These are phyloP conservation scores for Fomitopsis pinicola DNA, from an alignment of 1,284 basidiomycete genomes.

Conservation along the genomic window DNA sequence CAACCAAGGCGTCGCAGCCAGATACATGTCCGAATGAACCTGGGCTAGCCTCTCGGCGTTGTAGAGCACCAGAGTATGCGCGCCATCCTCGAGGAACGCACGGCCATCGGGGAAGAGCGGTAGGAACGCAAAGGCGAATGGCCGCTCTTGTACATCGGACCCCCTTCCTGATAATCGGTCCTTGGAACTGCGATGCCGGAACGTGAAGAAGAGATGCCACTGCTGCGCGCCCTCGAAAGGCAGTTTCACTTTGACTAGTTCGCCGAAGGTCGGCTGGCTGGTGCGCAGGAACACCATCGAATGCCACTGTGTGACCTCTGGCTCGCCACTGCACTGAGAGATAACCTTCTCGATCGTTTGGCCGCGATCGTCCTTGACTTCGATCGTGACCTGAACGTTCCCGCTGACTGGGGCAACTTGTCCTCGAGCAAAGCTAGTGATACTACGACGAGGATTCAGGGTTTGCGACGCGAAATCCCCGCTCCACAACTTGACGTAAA, in stretches of 20 bases:
- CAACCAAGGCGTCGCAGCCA: constrained; percentile 60
- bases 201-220: constrained; percentile 94
- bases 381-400: constrained; percentile 89
- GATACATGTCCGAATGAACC: constrained; percentile 66
- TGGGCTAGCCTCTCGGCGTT: constrained; percentile 66
- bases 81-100: constrained; percentile 89
- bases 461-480: constrained; percentile 71
- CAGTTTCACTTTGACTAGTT: constrained; percentile 86
- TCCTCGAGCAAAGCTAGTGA: constrained; percentile 57
- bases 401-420: constrained; percentile 48
- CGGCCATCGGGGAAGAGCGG: constrained; percentile 80
- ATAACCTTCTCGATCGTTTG: constrained; percentile 72
- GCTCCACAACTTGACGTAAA: constrained; percentile 93
- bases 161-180: constrained; percentile 40
- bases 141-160: constrained; percentile 53
- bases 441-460: constrained; percentile 51
- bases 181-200: constrained; percentile 71
- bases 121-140: constrained; percentile 92
- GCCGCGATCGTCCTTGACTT: constrained; percentile 81
- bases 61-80: constrained; percentile 83
- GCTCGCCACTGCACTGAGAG: constrained; percentile 84
- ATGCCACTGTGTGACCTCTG: constrained; percentile 75
- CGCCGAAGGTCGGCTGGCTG: constrained; percentile 87
- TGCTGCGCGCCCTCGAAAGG: constrained; percentile 67
- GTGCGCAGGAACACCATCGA: constrained; percentile 89